Conservation (phyloP, 1,284 basidiomycete species). For the Wallemia ichthyophaga region DNA sequence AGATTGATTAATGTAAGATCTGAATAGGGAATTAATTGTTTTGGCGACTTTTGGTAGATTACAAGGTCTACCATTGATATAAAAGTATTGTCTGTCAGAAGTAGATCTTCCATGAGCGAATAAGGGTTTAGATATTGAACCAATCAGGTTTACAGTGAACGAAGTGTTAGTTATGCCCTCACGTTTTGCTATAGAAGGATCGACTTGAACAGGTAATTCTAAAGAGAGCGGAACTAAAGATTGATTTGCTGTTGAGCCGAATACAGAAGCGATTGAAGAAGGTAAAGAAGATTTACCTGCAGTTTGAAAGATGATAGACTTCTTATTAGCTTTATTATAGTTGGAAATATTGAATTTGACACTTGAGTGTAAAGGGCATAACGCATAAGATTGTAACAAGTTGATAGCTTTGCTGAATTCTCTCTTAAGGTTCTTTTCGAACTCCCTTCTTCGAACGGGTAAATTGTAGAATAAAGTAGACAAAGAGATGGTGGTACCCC, state of each 20-base stretch:
- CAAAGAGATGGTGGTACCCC: slow-evolving; percentile 59
- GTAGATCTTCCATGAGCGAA: slow-evolving; percentile 39
- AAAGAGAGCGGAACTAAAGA: slow-evolving; percentile 43
- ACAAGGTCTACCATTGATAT: slow-evolving; percentile 75
- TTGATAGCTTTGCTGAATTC: slow-evolving; percentile 63
- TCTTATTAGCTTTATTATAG: slow-evolving; percentile 23
- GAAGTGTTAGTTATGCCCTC: slow-evolving; percentile 12
- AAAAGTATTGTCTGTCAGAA: slow-evolving; percentile 74
- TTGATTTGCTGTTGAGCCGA: slow-evolving; percentile 52
- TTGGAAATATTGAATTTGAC: slow-evolving; percentile 2
- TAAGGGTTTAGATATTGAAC: slow-evolving; percentile 47
- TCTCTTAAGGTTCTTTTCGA: slow-evolving; percentile 63
- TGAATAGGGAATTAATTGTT: slow-evolving; percentile 66
- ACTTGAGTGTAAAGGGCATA: slow-evolving; percentile 17
- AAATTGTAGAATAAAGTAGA: slow-evolving; percentile 45
- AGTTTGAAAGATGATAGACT: slow-evolving; percentile 39
- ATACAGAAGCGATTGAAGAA: slow-evolving; percentile 41
- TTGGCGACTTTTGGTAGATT: slow-evolving; percentile 51
- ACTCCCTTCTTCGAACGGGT: slow-evolving; percentile 73
- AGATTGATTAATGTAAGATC: slow-evolving; percentile 49
- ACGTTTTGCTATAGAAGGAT: slow-evolving; percentile 19
- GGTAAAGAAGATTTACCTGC: slow-evolving; percentile 31
- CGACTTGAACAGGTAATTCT: slow-evolving; percentile 33
- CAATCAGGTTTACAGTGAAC: slow-evolving; percentile 27
- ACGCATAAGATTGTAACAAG: slow-evolving; percentile 61